Evolutionary conservation across 1,139 yeast genomes (phyloP), one percentile per base, ranked within the genome.

Genomic region (Lizanozyma gosingica): DNA sequence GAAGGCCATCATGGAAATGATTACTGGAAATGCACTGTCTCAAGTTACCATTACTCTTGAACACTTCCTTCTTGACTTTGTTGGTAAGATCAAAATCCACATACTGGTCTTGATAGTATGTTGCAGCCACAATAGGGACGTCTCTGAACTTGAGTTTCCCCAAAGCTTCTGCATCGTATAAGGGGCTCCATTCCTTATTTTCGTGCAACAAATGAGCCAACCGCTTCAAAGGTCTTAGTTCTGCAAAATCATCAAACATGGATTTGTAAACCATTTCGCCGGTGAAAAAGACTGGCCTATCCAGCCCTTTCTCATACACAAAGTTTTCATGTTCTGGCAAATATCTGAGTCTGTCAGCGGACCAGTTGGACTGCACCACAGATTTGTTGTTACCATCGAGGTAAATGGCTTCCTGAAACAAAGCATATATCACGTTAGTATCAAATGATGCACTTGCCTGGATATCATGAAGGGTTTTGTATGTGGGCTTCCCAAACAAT

Each of bases 361-460:
- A 56, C 82, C 82, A 76, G 39, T 62, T 47, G 2, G 75, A 59
- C 2, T 41, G 36, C n/a, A 39, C 38, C 0, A 55, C 56, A 4
- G 45, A 16, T 22, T 29, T 35, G 15, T 39, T 40, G 40, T 49
- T 47, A 0, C 68, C 69, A 47, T 73, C 77, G 46, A 73, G 61
- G 49, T 77, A 76, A 15, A 76, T 76, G 4, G 79, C 76, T 47
- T 77, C 82, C 47, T 76, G 80, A 48, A 76, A 67, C 34, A 77
- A 59, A 2, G 78, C 77, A 50, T 77, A 76, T 17, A 77, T 51
- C 35, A 72, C 57, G 45, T 76, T 76, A 2, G 80, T 68, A 43
- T 76, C 81, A 50, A 74, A 77, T 1, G 67, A 55, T n/a, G 62
- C 53, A 27, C 44, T 48, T 34, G 52, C 50, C 44, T 69, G 67